Base-by-base conservation (phyloP, 2,329 filamentous ascomycete species). In the Botryotinia convoluta region DNA sequence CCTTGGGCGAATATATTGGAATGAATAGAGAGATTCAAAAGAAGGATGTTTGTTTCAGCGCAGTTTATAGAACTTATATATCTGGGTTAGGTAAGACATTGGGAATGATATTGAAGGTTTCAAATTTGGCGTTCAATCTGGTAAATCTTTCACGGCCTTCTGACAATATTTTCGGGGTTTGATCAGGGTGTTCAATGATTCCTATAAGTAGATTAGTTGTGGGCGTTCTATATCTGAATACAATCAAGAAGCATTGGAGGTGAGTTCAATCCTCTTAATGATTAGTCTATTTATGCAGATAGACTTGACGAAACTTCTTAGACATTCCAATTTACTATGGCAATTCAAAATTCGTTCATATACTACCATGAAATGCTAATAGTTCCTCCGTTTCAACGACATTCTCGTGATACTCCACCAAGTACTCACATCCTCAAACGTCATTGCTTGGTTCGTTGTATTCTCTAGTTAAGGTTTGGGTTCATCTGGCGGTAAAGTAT, bases 171-270 rank as follows among this genome's bases (percentile, higher is more conserved):
- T 51, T n/a, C 48, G 48, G 48, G 45, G 26, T 54, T 7, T 7
- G 26, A n/a, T 54, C 26, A 3, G 48, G 0, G 26, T 54, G 26
- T 54, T 54, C 48, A 54, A 8, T 16, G 26, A 7, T n/a, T 4
- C 5, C 5, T 0, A 3, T 8, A 1, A 54, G 26, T 3, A 54
- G 26, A 29, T 9, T 32, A 18, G n/a, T 3, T 8, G 6, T 5
- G 0, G 14, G 6, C n/a, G 51, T 18, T 29, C 3, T 9, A 54
- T 29, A 8, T 54, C 1, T 1, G 2, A 54, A 29, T 5, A n/a
- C 3, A 8, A 4, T 54, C 18, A 16, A 29, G 1, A 29, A 29
- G 3, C 2, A 29, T 54, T 9, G 2, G 6, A 54, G 1, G n/a
- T 8, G 10, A 1, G 14, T 8, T 18, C 14, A 29, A 29, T 54